These are phyloP conservation scores for Misopates orontium DNA, from an alignment of 257 asterid species.

Conservation along the genomic window DNA sequence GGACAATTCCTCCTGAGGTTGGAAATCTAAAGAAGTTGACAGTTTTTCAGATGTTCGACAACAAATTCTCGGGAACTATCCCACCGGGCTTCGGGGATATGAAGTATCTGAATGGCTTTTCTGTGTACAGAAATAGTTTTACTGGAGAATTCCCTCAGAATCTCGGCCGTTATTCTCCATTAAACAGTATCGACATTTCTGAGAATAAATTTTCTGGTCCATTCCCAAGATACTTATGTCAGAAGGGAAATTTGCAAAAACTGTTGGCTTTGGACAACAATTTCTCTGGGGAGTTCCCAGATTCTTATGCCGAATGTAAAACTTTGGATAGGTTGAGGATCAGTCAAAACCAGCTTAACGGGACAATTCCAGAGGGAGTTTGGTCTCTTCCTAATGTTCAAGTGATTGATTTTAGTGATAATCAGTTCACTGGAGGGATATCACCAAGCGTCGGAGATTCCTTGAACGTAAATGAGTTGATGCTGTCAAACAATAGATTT, in stretches of 20 bases:
- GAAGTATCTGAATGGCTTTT: slow-evolving; percentile 52
- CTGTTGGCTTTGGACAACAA: slow-evolving; percentile 77
- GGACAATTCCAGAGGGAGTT: slow-evolving; percentile 47
- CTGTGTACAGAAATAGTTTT: slow-evolving; percentile 67
- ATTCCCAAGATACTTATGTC: slow-evolving; percentile 75
- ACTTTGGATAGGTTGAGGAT: slow-evolving; percentile 66
- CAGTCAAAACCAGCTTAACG: slow-evolving; percentile 57
- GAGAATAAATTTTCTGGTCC: slow-evolving; percentile 77
- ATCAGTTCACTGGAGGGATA: slow-evolving; percentile 64
- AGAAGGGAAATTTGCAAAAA: slow-evolving; percentile 54
- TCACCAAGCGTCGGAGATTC: slow-evolving; percentile 52
- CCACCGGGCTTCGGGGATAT: slow-evolving; percentile 80
- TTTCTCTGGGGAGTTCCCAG: slow-evolving; percentile 75
- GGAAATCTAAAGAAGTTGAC: slow-evolving; percentile 64
- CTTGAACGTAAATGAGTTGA: slow-evolving; percentile 47
- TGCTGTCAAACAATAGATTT: slow-evolving; percentile 68
- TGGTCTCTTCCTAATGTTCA: slow-evolving; percentile 72
- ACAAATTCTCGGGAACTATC: slow-evolving; percentile 81
- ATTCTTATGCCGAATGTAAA: slow-evolving; percentile 55
- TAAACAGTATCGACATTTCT: slow-evolving; percentile 76
- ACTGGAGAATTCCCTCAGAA: slow-evolving; percentile 74
- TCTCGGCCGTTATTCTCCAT: slow-evolving; percentile 59
- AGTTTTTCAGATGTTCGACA: slow-evolving; percentile 63
- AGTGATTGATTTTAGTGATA: slow-evolving; percentile 76
- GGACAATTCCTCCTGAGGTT: slow-evolving; percentile 55